These are phyloP conservation scores for Talaromyces adpressus DNA, from an alignment of 495 filamentous ascomycete genomes.

Conservation along the genomic window DNA sequence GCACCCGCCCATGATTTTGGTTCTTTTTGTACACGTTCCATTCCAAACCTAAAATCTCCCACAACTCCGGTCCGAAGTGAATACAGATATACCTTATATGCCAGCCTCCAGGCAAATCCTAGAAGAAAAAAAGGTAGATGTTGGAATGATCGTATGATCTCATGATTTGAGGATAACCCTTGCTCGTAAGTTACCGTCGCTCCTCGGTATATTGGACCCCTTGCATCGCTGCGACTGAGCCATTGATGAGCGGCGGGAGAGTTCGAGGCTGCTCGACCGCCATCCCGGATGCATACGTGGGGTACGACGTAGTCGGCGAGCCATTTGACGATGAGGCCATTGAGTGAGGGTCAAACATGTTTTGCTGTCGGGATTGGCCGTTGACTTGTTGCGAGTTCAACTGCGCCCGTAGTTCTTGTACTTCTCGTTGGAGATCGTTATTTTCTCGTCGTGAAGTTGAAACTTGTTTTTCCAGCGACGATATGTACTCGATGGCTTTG, in stretches of 20 bases:
- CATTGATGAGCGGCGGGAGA: constrained; percentile 45
- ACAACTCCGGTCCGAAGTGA: not conserved
- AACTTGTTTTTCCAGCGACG: constrained; percentile 27
- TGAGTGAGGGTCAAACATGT: constrained; percentile 34
- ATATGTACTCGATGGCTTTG: constrained; percentile 38
- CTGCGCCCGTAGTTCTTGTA: constrained; percentile 37
- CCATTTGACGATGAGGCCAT: constrained; percentile 30
- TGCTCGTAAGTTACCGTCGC: constrained; percentile 14
- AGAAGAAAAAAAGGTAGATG: constrained; percentile 8
- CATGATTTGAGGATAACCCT: not conserved
- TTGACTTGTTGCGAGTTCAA: constrained; percentile 25
- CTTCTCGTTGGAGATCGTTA: constrained; percentile 45
- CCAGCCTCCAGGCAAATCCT: not conserved
- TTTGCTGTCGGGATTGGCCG: constrained; percentile 22
- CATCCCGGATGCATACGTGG: constrained; percentile 29
- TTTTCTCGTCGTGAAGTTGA: constrained; percentile 33
- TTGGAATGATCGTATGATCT: not conserved
- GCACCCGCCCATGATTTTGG: constrained; percentile 10
- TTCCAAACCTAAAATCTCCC: not conserved
- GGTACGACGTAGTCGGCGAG: constrained; percentile 24
- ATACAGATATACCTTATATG: not conserved
- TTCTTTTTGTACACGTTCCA: constrained; percentile 19
- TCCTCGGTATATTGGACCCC: constrained; percentile 51
- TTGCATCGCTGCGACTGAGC: constrained; percentile 47
- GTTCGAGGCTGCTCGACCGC: constrained; percentile 42